These are phyloP conservation scores for Rhizopus microsporus DNA, from an alignment of 371 early-diverging fungal genomes.

Conservation along the genomic window DNA sequence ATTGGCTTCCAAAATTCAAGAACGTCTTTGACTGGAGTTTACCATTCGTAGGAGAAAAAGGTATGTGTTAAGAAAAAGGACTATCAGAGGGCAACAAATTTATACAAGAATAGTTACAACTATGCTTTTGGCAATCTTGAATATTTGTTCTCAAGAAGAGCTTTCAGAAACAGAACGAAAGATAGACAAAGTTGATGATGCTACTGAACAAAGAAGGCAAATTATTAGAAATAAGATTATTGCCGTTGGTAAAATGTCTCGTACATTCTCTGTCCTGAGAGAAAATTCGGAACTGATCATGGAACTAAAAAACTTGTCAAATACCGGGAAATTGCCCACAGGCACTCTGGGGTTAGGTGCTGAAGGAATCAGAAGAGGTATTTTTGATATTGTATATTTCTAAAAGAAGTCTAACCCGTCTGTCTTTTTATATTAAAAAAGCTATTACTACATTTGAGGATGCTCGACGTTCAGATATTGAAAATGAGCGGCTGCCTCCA, in stretches of 20 bases:
- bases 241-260: constrained; percentile 90
- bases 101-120: constrained; percentile 69
- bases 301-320: constrained; percentile 88
- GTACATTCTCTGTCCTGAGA: constrained; percentile 86
- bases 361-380: constrained; percentile 85
- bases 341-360: constrained; percentile 88
- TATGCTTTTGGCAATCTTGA: constrained; percentile 91
- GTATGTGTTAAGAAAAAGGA: constrained; percentile 42
- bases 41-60: constrained; percentile 98
- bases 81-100: too few relatives aligned
- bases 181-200: constrained; percentile 20
- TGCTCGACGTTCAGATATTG: constrained; percentile 83
- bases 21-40: constrained; percentile 98
- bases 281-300: constrained; percentile 87
- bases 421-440: constrained; percentile 12
- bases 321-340: constrained; percentile 75
- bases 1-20: constrained; percentile 96
- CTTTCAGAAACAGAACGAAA: constrained; percentile 37
- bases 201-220: constrained; percentile 57
- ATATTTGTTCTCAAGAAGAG: constrained; percentile 86
- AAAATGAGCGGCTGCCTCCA: constrained; percentile 94
- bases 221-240: constrained; percentile 88
- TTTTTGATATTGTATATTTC: neutral
- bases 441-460: constrained; percentile 92
- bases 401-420: neutral